phyloP scores from a whole-genome alignment of 2,329 filamentous ascomycete genomes.

The Hypomyces perniciosus region DNA sequence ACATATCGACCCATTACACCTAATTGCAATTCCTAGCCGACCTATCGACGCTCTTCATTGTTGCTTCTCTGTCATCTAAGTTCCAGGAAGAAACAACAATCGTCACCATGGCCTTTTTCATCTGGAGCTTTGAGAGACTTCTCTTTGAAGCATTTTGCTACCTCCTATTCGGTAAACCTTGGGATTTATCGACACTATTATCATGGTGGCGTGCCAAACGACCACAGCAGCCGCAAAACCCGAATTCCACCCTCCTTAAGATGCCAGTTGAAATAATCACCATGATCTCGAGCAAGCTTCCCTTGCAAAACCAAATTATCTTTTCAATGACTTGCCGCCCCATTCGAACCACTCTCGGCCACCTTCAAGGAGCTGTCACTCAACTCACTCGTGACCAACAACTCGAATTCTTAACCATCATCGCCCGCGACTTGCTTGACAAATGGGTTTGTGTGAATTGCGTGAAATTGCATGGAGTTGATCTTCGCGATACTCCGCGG shows the following conservation, averaged over 20 bases:
- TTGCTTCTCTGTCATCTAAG: too few relatives aligned
- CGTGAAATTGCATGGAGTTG: conserved; percentile 2
- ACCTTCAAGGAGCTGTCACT: too few relatives aligned
- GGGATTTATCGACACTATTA: too few relatives aligned
- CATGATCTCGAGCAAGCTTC: background rate
- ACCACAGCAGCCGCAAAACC: background rate
- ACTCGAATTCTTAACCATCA: conserved; percentile 6
- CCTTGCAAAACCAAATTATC: conserved; percentile 1
- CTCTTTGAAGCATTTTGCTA: too few relatives aligned
- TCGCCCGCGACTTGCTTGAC: conserved; percentile 7
- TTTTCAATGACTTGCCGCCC: background rate
- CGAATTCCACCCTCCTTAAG: background rate
- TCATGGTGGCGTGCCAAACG: too few relatives aligned
- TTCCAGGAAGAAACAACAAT: too few relatives aligned
- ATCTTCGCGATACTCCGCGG: background rate
- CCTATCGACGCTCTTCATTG: too few relatives aligned
- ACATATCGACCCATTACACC: too few relatives aligned
- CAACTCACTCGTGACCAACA: background rate
- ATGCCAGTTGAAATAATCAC: conserved; percentile 5
- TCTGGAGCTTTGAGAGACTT: too few relatives aligned
- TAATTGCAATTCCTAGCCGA: too few relatives aligned
- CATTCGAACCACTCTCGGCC: background rate
- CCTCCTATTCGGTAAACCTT: too few relatives aligned
- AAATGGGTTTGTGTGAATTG: conserved; percentile 14
- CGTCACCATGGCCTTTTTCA: too few relatives aligned